Evolutionary conservation across 345 rosid genomes (phyloP).

Genomic region (Dipteronia sinensis): DNA sequence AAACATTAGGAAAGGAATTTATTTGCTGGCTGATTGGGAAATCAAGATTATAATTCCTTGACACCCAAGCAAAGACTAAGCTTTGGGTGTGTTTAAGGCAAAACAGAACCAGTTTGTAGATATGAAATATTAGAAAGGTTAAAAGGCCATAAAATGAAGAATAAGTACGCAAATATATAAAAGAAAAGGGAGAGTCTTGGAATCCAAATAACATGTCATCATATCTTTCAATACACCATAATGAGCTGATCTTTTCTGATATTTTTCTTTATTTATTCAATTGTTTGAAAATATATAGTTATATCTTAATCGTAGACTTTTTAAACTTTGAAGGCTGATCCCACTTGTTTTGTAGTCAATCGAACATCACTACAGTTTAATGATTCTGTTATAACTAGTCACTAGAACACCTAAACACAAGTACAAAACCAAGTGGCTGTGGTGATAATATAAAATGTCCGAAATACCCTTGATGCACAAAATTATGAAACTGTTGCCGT

Average conservation of each 20-base stretch:
- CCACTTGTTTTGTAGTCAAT: background rate
- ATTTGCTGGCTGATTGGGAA: background rate
- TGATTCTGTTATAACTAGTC: background rate
- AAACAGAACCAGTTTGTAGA: background rate
- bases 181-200: background rate
- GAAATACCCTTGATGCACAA: background rate
- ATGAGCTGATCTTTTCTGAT: no score
- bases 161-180: background rate
- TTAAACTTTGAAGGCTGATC: background rate
- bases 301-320: background rate
- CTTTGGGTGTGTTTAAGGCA: conserved; percentile 5
- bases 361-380: background rate
- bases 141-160: background rate
- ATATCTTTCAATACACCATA: background rate
- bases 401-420: background rate
- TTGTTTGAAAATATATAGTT: no score
- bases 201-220: background rate
- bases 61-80: background rate
- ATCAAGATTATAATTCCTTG: background rate
- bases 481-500: background rate
- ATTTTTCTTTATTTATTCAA: no score
- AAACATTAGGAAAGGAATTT: background rate
- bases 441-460: background rate
- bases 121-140: background rate
- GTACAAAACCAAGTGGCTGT: background rate